These are phyloP conservation scores for Gossypium anomalum DNA, from an alignment of 345 rosid species.

Conservation along the genomic window DNA sequence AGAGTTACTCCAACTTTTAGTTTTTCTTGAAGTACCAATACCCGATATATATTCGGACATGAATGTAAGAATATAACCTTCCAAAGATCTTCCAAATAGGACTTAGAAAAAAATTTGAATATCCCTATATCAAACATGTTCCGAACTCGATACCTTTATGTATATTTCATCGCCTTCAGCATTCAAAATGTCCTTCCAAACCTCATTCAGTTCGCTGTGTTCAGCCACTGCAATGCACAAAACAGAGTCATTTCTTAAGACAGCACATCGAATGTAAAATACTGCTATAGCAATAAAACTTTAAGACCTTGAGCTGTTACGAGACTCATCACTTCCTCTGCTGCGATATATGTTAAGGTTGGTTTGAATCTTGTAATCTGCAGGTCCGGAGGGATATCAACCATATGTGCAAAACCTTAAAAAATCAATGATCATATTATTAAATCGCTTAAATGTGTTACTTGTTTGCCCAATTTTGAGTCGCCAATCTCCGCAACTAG, in stretches of 20 bases:
- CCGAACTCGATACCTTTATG: slow-evolving; percentile 50
- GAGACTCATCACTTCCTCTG: slow-evolving; percentile 96
- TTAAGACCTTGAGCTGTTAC: slow-evolving; percentile 93
- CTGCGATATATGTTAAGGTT: slow-evolving; percentile 73
- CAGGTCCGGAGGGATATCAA: slow-evolving; percentile 8
- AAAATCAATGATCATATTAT: neutral
- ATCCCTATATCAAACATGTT: neutral
- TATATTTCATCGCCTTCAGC: slow-evolving; percentile 98
- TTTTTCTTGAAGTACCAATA: neutral
- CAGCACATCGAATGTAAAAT: neutral
- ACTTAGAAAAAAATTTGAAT: neutral
- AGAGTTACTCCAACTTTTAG: neutral
- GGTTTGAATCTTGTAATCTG: slow-evolving; percentile 83
- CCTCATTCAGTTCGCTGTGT: slow-evolving; percentile 76
- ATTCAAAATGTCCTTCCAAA: slow-evolving; percentile 88
- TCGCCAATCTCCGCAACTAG: slow-evolving; percentile 89
- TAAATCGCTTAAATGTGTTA: slow-evolving; percentile 24
- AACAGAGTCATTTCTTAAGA: slow-evolving; percentile 4
- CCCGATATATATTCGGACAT: neutral
- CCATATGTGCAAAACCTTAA: neutral
- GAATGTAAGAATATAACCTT: neutral
- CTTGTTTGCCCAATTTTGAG: slow-evolving; percentile 94
- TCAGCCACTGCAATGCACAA: slow-evolving; percentile 59
- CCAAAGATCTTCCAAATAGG: neutral
- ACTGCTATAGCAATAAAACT: slow-evolving; percentile 1